These are phyloP conservation scores for Starmerella kuoi DNA, from an alignment of 805 yeast species.

Conservation along the genomic window DNA sequence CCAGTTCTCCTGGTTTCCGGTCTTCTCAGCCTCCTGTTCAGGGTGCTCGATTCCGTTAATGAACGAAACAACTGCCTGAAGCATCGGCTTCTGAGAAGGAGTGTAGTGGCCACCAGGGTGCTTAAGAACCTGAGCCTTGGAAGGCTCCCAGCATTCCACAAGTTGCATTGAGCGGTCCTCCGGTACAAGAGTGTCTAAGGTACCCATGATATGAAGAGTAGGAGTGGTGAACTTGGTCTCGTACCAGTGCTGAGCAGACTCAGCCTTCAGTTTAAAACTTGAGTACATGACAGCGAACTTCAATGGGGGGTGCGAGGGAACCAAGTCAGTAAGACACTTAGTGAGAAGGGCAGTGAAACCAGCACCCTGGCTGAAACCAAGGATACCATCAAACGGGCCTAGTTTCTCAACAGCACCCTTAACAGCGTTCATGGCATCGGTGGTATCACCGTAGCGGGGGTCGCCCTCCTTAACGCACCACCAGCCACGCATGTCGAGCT, in stretches of 20 bases:
- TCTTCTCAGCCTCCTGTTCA: background rate
- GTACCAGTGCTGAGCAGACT: slow-evolving; percentile 26
- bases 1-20: slow-evolving; percentile 25
- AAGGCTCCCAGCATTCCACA: slow-evolving; percentile 38
- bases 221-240: slow-evolving; percentile 29
- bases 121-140: slow-evolving; percentile 38
- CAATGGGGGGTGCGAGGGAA: slow-evolving; percentile 41
- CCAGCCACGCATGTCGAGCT: slow-evolving; percentile 51
- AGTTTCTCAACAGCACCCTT: slow-evolving; percentile 45
- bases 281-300: slow-evolving; percentile 68
- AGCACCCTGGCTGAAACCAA: slow-evolving; percentile 94
- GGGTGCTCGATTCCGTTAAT: slow-evolving; percentile 6
- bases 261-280: slow-evolving; percentile 36
- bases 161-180: slow-evolving; percentile 55
- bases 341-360: slow-evolving; percentile 66
- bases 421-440: slow-evolving; percentile 39
- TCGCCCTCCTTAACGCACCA: slow-evolving; percentile 44
- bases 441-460: slow-evolving; percentile 26
- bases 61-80: slow-evolving; percentile 27
- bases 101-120: slow-evolving; percentile 98
- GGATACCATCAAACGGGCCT: slow-evolving; percentile 76
- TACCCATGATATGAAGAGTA: slow-evolving; percentile 73
- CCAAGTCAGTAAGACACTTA: slow-evolving; percentile 41
- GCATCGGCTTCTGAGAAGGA: slow-evolving; percentile 63
- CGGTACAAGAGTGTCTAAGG: slow-evolving; percentile 74